Conservation (phyloP, 2,329 filamentous ascomycete species). For the Fusarium duplospermum region DNA sequence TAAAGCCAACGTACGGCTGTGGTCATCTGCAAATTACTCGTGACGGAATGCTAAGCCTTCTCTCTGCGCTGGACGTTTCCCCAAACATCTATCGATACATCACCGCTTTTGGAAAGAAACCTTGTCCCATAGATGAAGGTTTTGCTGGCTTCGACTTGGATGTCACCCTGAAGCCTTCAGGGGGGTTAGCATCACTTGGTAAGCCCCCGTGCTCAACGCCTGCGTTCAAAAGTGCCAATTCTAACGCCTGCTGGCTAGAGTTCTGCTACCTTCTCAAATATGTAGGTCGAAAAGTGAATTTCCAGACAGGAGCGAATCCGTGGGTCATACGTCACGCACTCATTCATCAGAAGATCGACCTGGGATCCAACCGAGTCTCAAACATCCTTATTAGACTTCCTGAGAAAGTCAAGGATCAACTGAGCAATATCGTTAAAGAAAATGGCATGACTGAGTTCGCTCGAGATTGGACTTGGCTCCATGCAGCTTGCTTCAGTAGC, state of each 20-base stretch:
- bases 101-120: background rate
- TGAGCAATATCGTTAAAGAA: background rate
- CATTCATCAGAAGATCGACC: constrained; percentile 1
- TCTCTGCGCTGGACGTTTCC: background rate
- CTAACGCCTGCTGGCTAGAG: background rate
- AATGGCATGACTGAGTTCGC: background rate
- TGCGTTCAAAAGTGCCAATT: background rate
- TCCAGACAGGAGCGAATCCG: background rate
- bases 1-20: constrained; percentile 3
- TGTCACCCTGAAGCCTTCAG: background rate
- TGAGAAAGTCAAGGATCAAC: background rate
- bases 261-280: constrained; percentile 10
- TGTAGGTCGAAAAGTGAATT: background rate
- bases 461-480: background rate
- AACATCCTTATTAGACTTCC: constrained; percentile 2
- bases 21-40: background rate
- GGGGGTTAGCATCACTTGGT: background rate
- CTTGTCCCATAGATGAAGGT: background rate
- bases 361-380: background rate
- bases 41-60: background rate
- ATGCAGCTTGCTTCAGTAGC: background rate
- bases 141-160: constrained; percentile 7
- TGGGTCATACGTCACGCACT: constrained; percentile 8
- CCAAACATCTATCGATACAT: background rate
- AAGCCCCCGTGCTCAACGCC: background rate